Conservation (phyloP, 2,329 filamentous ascomycete species). For the Botryosphaeria agaves region DNA sequence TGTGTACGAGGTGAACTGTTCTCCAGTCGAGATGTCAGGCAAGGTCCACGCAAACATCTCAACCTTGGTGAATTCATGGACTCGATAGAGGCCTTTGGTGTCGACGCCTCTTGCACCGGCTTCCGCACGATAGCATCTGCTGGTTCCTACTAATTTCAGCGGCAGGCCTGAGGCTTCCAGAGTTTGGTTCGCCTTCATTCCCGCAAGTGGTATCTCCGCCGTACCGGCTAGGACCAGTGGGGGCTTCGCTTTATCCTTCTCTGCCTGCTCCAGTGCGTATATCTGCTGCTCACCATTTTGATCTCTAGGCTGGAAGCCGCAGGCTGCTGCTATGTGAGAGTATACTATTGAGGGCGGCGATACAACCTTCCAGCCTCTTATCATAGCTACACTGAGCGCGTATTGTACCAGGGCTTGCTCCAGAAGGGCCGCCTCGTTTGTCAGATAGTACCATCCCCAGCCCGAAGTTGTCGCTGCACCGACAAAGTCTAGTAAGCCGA, state of each 20-base stretch:
- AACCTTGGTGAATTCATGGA: slow-evolving; percentile 97
- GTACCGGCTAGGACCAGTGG: slow-evolving; percentile 69
- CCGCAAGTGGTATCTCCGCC: slow-evolving; percentile 86
- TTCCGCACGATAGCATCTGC: slow-evolving; percentile 89
- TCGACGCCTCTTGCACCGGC: slow-evolving; percentile 78
- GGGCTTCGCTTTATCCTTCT: slow-evolving; percentile 42
- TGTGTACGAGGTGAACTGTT: slow-evolving; percentile 10
- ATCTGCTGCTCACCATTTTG: slow-evolving; percentile 83
- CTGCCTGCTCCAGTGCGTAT: slow-evolving; percentile 56
- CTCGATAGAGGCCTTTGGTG: slow-evolving; percentile 87
- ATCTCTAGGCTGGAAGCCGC: slow-evolving; percentile 88
- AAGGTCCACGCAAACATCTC: slow-evolving; percentile 90
- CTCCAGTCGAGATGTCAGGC: slow-evolving; percentile 26
- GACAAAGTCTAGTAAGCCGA: slow-evolving; percentile 84
- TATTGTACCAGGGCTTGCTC: slow-evolving; percentile 89
- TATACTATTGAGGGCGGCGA: slow-evolving; percentile 85
- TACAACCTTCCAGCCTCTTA: slow-evolving; percentile 61
- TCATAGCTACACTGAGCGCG: slow-evolving; percentile 54
- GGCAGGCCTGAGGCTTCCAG: slow-evolving; percentile 52
- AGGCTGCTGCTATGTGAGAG: slow-evolving; percentile 74
- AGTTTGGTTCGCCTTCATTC: slow-evolving; percentile 62
- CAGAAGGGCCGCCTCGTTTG: slow-evolving; percentile 82
- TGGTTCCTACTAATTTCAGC: slow-evolving; percentile 63
- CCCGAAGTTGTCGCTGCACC: slow-evolving; percentile 67
- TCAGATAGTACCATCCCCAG: slow-evolving; percentile 96